Evolutionary conservation across 2,329 filamentous ascomycete species (phyloP).

Genomic region (Aspergillus proliferans): DNA sequence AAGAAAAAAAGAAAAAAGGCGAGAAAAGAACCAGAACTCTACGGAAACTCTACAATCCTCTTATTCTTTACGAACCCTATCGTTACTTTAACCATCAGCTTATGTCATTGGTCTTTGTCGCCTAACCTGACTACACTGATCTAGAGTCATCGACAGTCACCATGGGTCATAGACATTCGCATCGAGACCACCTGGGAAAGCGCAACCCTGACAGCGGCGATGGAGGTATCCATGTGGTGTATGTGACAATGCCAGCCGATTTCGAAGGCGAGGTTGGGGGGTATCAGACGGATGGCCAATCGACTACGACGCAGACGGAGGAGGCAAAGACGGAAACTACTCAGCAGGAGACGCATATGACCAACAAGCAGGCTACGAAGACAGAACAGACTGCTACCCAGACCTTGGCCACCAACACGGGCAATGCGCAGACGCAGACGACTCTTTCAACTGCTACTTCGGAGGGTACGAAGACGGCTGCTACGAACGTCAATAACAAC

Average conservation of each 20-base stretch:
- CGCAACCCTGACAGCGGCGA: not conserved
- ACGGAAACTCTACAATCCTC: too few relatives aligned
- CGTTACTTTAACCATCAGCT: not conserved
- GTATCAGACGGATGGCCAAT: conserved; percentile 34
- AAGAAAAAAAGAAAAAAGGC: not conserved
- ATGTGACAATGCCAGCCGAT: conserved; percentile 48
- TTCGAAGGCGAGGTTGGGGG: conserved; percentile 47
- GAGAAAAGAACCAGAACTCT: not conserved
- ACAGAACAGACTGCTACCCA: not conserved
- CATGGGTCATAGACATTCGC: not conserved
- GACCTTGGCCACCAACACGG: conserved; percentile 3
- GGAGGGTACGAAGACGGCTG: conserved; percentile 6
- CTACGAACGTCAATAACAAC: conserved; percentile 4
- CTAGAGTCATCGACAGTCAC: not conserved
- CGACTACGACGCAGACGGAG: conserved; percentile 1
- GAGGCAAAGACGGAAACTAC: conserved; percentile 8
- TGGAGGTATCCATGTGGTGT: conserved; percentile 34
- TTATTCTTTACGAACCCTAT: not conserved
- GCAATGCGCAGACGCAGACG: conserved; percentile 8
- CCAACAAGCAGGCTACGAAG: conserved; percentile 9
- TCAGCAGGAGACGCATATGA: conserved; percentile 8
- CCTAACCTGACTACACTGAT: not conserved
- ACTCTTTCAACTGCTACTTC: conserved; percentile 17
- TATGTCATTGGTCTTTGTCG: not conserved
- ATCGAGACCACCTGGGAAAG: conserved; percentile 5